Evolutionary conservation across 345 rosid genomes (phyloP), one percentile per base, ranked within the genome.

Genomic region (Populus euphratica): DNA sequence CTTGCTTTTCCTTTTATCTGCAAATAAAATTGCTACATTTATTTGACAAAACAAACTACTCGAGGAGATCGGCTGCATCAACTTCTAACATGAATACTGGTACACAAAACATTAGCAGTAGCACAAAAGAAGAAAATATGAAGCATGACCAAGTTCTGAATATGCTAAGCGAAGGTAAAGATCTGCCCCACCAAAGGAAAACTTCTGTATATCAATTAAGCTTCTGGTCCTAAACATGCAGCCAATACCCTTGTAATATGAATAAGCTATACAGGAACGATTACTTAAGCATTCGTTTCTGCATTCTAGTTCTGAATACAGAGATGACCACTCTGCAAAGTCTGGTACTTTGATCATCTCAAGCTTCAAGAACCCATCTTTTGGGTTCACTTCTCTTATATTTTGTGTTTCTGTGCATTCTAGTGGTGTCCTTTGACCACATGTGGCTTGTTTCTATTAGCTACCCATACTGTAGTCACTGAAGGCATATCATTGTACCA

Each of bases 181-280:
- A 78, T 86, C 84, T 70, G 35, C 41, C 8, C 94, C 92, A 5
- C 76, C 74, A 4, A 16, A 36, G 69, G 84, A 23, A 27, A 78
- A 79, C 7, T 81, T 76, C 67, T 79, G 87, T 44, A 79, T 44
- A 72, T 91, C 91, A 70, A 83, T 69, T 73, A 89, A 85, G 65
- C 38, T 62, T 79, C 35, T 71, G 31, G 54, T 81, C 94, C 94
- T 88, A 29, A 75, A 21, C 88, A 85, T 81, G 61, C 92, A 91
- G 35, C 91, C 84, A 0, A 85, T 74, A 27, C 81, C 85, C 23
- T 49, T 27, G 29, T 82, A 77, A 81, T 74, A 85, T 54, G 91
- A 83, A 70, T 89, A 89, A 65, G 94, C 92, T 0, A 79, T 66
- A 29, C 91, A 91, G 14, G 90, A 85, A 77, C 91, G 87, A 71